A percentile compares a stretch with the other conserved stretches of the same genome.
phyloP scores from a whole-genome alignment of 177 flowering plant genomes.

The Vitis hybrid region DNA sequence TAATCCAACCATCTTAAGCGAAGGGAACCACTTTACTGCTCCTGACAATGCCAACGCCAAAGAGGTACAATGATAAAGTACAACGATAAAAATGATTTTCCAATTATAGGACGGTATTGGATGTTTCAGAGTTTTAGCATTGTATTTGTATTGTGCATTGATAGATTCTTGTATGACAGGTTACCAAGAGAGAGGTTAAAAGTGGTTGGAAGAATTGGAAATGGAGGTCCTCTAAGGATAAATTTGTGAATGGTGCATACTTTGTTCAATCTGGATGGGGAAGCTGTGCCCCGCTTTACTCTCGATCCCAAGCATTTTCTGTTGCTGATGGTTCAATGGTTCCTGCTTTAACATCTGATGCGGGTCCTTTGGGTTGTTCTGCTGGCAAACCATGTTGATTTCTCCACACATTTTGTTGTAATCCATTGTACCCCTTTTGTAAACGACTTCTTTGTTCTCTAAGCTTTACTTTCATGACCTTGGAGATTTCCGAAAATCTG shows the following conservation, averaged over 20 bases:
- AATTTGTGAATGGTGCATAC: constrained; percentile 62
- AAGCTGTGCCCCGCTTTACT: constrained; percentile 43
- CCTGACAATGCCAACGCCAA: constrained; percentile 24
- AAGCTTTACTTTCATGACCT: neutral
- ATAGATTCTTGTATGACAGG: constrained; percentile 26
- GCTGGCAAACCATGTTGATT: constrained; percentile 35
- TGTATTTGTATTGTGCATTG: too few species aligned
- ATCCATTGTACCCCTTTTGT: neutral
- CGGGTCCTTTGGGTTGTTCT: constrained; percentile 47
- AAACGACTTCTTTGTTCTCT: neutral
- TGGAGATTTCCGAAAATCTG: too few species aligned
- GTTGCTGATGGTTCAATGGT: constrained; percentile 35
- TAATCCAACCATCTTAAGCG: constrained; percentile 65
- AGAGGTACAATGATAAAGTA: constrained; percentile 21
- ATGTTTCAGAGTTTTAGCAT: too few species aligned
- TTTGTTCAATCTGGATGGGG: constrained; percentile 74
- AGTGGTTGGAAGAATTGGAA: constrained; percentile 58
- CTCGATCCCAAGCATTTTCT: constrained; percentile 25
- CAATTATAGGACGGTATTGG: too few species aligned
- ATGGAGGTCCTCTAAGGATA: constrained; percentile 63
- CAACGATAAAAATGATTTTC: too few species aligned
- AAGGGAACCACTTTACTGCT: constrained; percentile 62
- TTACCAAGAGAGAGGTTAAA: constrained; percentile 55
- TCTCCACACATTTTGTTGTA: neutral
- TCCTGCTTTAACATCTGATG: constrained; percentile 46